These are phyloP conservation scores for Plantago elongata DNA, from an alignment of 257 asterid genomes.

Conservation along the genomic window DNA sequence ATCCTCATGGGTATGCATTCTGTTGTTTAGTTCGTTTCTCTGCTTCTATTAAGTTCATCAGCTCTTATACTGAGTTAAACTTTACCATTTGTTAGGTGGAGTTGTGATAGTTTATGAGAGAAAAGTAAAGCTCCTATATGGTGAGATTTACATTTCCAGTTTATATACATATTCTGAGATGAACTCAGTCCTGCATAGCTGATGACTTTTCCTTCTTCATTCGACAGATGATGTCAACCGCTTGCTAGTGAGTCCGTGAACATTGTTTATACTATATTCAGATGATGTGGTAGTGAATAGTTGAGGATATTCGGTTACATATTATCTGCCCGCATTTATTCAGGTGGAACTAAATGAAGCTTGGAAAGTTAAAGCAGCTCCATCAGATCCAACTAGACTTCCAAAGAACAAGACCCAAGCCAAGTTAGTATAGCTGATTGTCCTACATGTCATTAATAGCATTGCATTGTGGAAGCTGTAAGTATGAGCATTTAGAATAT, in stretches of 20 bases:
- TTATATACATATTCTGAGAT: constrained; percentile 2
- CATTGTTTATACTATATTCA: not conserved
- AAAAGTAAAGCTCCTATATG: constrained; percentile 82
- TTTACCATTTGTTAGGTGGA: constrained; percentile 50
- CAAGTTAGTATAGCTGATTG: constrained; percentile 47
- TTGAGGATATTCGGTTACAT: constrained; percentile 4
- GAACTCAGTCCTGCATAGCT: not conserved
- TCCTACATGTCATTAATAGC: not conserved
- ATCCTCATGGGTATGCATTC: constrained; percentile 79
- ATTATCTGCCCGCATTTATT: constrained; percentile 9
- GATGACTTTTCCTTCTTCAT: not conserved
- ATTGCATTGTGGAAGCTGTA: constrained; percentile 4
- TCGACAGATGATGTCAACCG: constrained; percentile 81
- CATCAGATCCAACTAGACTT: constrained; percentile 59
- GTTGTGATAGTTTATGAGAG: constrained; percentile 92
- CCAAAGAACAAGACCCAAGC: constrained; percentile 71
- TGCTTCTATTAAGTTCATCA: not conserved
- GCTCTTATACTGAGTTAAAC: not conserved
- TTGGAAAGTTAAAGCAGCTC: constrained; percentile 65
- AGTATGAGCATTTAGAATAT: not conserved
- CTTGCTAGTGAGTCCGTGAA: constrained; percentile 51
- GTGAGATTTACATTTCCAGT: constrained; percentile 31
- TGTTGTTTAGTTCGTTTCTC: not conserved
- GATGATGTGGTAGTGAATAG: not conserved
- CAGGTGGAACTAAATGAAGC: constrained; percentile 91